phyloP scores from a whole-genome alignment of 2,329 filamentous ascomycete species.

The Dothiorella sarmentorum region DNA sequence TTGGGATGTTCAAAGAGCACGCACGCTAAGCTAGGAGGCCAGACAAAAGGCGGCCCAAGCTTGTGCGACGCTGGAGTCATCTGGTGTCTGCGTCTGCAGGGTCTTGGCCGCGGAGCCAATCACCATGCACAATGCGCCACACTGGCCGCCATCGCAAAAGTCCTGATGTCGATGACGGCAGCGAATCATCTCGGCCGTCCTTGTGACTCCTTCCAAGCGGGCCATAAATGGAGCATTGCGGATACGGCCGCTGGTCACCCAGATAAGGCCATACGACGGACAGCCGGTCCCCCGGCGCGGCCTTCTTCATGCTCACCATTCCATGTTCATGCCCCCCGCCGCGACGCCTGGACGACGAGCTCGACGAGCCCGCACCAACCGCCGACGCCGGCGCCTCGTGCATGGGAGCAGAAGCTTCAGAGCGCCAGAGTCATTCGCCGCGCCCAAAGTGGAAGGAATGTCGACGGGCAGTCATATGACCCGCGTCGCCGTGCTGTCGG shows the following conservation, averaged over 20 bases:
- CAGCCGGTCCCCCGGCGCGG: not conserved
- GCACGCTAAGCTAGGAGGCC: constrained; percentile 7
- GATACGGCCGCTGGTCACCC: constrained; percentile 2
- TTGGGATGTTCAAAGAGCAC: constrained; percentile 10
- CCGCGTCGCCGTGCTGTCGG: constrained; percentile 4
- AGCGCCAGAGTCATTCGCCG: constrained; percentile 4
- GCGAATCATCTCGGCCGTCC: constrained; percentile 14
- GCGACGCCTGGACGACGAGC: not conserved
- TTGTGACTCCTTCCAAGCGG: constrained; percentile 12
- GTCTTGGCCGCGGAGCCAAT: constrained; percentile 11
- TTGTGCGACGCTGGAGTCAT: constrained; percentile 12
- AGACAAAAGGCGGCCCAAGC: constrained; percentile 12
- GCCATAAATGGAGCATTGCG: constrained; percentile 7
- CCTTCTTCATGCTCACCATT: constrained; percentile 7
- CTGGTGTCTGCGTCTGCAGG: constrained; percentile 16
- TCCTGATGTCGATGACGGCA: constrained; percentile 5
- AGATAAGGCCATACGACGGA: constrained; percentile 9
- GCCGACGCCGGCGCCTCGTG: constrained; percentile 1
- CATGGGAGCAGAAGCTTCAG: not conserved
- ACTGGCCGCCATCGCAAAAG: not conserved
- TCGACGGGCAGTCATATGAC: constrained; percentile 5
- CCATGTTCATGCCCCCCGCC: not conserved
- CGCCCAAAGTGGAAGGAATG: constrained; percentile 6
- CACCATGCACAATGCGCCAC: constrained; percentile 4
- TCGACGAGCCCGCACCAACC: not conserved